Base-by-base conservation (phyloP, 805 yeast species). In the Candida boleticola region DNA sequence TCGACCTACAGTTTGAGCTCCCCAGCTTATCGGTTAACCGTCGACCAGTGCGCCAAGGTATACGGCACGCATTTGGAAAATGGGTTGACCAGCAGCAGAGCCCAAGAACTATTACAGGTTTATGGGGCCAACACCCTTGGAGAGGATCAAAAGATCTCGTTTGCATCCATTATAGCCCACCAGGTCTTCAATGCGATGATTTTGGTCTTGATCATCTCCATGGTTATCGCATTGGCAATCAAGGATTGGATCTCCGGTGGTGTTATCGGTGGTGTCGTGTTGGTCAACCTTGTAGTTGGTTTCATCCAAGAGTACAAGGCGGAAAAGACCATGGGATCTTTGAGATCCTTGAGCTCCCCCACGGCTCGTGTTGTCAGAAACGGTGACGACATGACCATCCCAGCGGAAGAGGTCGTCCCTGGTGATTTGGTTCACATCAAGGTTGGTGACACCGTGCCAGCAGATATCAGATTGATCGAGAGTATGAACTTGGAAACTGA, bases 221-320 rank as follows among this genome's bases (percentile, higher is more conserved):
- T 64, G 68, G 45, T 63, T 19, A 65, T 65, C 42, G 69, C 71
- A 7, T 53, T 65, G 29, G 68, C 68, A 16, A 63, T 65, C 40
- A 57, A 53, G 39, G 71, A 65, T 49, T 65, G 71, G 71, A 65
- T 65, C 17, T 61, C 68, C 3, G 71, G 71, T 29, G 71, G 71
- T 9, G 80, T 75, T 11, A 75, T 75, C 51, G 70, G 66, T 5
- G 59, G 65, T 34, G 77, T 75, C 31, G 67, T 75, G 3, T 54
- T 65, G 3, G 58, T 75, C 27, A 75, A 75, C 45, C 73, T 77
- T 26, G 52, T 64, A 7, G 76, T 75, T 16, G 80, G 80, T 14
- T 76, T 74, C 29, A 63, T 73, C 29, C 79, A 75, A 51, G 80
- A 75, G 50, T 57, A 66, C 16, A 67, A 73, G 37, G 80, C 80